Evolutionary conservation across 495 filamentous ascomycete species (phyloP).

Genomic region (Penicillium malachiteum): DNA sequence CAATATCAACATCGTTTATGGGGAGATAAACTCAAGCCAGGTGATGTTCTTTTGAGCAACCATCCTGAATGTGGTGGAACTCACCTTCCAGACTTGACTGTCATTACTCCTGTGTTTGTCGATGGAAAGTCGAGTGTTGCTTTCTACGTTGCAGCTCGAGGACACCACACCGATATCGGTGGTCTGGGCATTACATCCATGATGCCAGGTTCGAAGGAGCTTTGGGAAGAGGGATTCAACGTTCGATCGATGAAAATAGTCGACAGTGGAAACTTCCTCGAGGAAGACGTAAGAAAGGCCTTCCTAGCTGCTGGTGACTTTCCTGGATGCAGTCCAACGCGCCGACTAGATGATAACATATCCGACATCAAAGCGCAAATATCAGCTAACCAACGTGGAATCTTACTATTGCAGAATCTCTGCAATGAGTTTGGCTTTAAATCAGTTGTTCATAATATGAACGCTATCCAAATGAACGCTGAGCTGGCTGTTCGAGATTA

Average conservation of each 20-base stretch:
- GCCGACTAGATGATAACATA: slow-evolving; percentile 4
- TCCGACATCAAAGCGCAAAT: slow-evolving; percentile 2
- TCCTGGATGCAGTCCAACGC: slow-evolving; percentile 2
- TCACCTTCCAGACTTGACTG: slow-evolving; percentile 3
- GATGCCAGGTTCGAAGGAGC: slow-evolving; percentile 4
- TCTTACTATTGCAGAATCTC: not conserved
- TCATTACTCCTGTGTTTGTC: slow-evolving; percentile 4
- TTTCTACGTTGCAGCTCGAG: slow-evolving; percentile 3
- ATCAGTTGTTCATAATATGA: not conserved
- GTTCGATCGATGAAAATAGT: slow-evolving; percentile 6
- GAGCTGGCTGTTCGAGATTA: not conserved
- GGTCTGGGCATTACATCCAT: slow-evolving; percentile 6
- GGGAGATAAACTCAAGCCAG: slow-evolving; percentile 74
- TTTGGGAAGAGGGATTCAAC: slow-evolving; percentile 5
- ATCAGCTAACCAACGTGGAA: slow-evolving; percentile 1
- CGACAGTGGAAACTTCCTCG: slow-evolving; percentile 1
- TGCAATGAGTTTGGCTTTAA: not conserved
- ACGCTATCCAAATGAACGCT: slow-evolving; percentile 1
- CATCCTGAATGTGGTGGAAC: slow-evolving; percentile 4
- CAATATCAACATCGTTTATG: slow-evolving; percentile 79
- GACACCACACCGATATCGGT: slow-evolving; percentile 3
- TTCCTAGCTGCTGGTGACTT: slow-evolving; percentile 2
- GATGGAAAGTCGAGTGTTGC: not conserved
- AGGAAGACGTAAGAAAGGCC: not conserved
- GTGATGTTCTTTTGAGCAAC: slow-evolving; percentile 85